Percentiles rank a stretch among this genome's conserved stretches.
These are phyloP conservation scores for Silene uniflora DNA, from an alignment of 148 eudicot genomes.

Conservation along the genomic window DNA sequence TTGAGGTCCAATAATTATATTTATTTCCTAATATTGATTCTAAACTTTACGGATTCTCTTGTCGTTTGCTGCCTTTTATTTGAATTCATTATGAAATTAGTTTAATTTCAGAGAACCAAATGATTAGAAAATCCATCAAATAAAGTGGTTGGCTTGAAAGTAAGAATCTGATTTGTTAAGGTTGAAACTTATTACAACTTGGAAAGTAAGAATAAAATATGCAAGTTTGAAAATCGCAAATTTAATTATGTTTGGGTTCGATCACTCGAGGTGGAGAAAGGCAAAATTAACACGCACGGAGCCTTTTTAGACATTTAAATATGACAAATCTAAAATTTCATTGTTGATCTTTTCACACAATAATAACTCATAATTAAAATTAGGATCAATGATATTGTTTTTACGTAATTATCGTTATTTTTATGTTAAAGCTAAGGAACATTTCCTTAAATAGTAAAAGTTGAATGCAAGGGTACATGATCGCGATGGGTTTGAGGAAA, in stretches of 20 bases:
- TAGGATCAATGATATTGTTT: background rate
- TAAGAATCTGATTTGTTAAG: background rate
- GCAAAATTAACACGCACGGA: too few species aligned
- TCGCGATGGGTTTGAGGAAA: too few species aligned
- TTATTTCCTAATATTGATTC: too few species aligned
- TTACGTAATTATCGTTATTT: too few species aligned
- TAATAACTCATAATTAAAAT: too few species aligned
- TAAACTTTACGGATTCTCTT: background rate
- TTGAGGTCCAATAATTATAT: too few species aligned
- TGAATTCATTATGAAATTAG: background rate
- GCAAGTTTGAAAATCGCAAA: background rate
- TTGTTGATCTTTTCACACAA: too few species aligned
- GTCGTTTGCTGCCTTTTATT: constrained; percentile 18
- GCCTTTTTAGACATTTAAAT: background rate
- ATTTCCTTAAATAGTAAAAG: too few species aligned
- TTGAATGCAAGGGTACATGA: too few species aligned
- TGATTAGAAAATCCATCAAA: background rate
- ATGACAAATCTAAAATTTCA: too few species aligned
- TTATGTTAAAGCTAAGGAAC: too few species aligned
- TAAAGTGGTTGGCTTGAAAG: background rate
- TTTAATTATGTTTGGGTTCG: background rate
- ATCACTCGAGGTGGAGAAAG: background rate
- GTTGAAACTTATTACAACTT: background rate
- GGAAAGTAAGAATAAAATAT: background rate
- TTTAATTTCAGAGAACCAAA: constrained; percentile 10